Evolutionary conservation across 345 rosid genomes (phyloP).

Genomic region (Gossypium anomalum): DNA sequence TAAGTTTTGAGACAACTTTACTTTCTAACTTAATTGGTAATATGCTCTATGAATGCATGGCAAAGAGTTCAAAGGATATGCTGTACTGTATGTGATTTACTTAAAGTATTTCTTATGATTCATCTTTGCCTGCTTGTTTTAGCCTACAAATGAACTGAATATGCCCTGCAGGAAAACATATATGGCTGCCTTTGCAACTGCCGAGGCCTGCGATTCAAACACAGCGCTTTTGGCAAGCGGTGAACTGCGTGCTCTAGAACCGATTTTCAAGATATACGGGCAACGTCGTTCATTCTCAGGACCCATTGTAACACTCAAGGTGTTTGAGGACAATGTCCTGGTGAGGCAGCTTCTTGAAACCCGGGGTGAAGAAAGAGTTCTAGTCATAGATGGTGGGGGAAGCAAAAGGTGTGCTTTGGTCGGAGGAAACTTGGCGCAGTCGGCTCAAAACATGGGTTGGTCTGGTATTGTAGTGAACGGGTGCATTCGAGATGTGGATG

Average conservation of each 20-base stretch:
- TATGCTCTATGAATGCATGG: too few relatives aligned
- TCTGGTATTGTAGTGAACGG: conserved; percentile 72
- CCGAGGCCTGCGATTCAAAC: conserved; percentile 84
- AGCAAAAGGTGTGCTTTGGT: conserved; percentile 82
- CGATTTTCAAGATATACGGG: conserved; percentile 69
- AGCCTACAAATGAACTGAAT: background rate
- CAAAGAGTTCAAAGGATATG: background rate
- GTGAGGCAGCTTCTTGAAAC: conserved; percentile 68
- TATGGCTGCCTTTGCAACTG: conserved; percentile 58
- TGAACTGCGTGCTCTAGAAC: conserved; percentile 65
- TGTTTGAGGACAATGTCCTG: conserved; percentile 82
- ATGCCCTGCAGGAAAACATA: background rate
- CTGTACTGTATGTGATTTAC: background rate
- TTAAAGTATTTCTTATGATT: background rate
- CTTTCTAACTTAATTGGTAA: background rate
- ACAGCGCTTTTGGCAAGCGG: conserved; percentile 49
- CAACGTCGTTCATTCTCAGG: conserved; percentile 64
- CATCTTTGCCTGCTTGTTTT: background rate
- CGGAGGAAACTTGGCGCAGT: conserved; percentile 70
- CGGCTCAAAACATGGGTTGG: conserved; percentile 87
- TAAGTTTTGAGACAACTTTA: background rate
- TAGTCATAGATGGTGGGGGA: conserved; percentile 84
- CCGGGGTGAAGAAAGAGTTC: conserved; percentile 74
- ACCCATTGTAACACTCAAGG: conserved; percentile 68
- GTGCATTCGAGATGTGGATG: conserved; percentile 80